A percentile compares a stretch with the other conserved stretches of the same genome.
Conservation (phyloP, 495 filamentous ascomycete genomes). For the Corynascus novoguineensis region DNA sequence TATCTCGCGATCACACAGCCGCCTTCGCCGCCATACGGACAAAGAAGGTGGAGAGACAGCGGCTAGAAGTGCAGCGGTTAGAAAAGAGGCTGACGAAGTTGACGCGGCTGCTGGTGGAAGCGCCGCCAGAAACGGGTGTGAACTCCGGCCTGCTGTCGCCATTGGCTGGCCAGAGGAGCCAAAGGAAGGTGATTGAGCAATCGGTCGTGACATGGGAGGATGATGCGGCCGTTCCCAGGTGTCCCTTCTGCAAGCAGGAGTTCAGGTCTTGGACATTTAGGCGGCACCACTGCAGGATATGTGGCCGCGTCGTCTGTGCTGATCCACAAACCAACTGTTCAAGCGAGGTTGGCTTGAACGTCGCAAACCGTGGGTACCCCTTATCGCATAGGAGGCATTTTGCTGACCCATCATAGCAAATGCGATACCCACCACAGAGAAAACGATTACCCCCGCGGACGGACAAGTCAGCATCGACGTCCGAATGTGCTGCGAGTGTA, state of each 20-base stretch:
- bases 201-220: slow-evolving; percentile 93
- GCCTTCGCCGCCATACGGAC: slow-evolving; percentile 63
- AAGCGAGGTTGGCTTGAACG: slow-evolving; percentile 70
- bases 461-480: slow-evolving; percentile 67
- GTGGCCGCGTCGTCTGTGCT: slow-evolving; percentile 86
- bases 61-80: slow-evolving; percentile 78
- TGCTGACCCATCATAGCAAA: slow-evolving; percentile 8
- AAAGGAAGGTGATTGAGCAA: slow-evolving; percentile 78
- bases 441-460: slow-evolving; percentile 35
- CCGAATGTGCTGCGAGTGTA: slow-evolving; percentile 88
- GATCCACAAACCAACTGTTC: slow-evolving; percentile 82
- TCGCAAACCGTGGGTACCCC: slow-evolving; percentile 55
- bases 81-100: slow-evolving; percentile 90
- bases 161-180: slow-evolving; percentile 47
- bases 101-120: slow-evolving; percentile 71
- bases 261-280: slow-evolving; percentile 85
- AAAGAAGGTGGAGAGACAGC: slow-evolving; percentile 73
- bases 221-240: slow-evolving; percentile 70
- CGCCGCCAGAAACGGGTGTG: slow-evolving; percentile 51
- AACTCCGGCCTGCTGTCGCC: slow-evolving; percentile 31
- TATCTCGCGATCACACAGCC: slow-evolving; percentile 62
- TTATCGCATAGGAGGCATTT: background rate
- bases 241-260: slow-evolving; percentile 91
- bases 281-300: slow-evolving; percentile 90
- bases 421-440: slow-evolving; percentile 52